Evolutionary conservation across 352 stramenopile genomes (phyloP).

Genomic region (Globisporangium uncinulatum): DNA sequence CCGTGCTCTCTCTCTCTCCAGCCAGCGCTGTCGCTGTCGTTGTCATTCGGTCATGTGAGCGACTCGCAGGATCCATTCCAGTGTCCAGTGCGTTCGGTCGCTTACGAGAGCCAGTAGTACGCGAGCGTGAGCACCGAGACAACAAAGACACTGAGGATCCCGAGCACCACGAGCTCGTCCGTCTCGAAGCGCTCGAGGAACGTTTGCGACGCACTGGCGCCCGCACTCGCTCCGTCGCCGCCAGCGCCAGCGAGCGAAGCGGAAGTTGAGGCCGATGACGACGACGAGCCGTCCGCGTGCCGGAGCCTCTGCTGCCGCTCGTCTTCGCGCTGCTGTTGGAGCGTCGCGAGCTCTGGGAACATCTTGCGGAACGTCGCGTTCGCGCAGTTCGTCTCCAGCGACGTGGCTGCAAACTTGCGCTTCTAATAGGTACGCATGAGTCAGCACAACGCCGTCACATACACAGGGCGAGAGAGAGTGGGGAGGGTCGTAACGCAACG

Average conservation of each 20-base stretch:
- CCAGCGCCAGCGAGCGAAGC: background rate
- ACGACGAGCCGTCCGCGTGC: background rate
- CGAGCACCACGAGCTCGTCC: slow-evolving; percentile 14
- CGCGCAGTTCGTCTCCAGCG: slow-evolving; percentile 77
- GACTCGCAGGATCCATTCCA: background rate
- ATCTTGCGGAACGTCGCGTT: slow-evolving; percentile 80
- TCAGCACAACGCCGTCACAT: background rate
- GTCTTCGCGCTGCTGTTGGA: slow-evolving; percentile 53
- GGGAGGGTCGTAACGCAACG: background rate
- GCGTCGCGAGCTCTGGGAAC: slow-evolving; percentile 85
- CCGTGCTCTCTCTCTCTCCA: background rate
- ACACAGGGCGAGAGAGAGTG: background rate
- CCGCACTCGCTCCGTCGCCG: background rate
- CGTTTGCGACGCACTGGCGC: background rate
- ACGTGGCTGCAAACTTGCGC: slow-evolving; percentile 53
- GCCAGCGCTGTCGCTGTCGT: too few species aligned
- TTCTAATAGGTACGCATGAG: slow-evolving; percentile 32
- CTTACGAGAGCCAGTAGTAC: slow-evolving; percentile 16
- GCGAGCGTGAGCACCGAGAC: slow-evolving; percentile 15
- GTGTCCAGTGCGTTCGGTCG: background rate
- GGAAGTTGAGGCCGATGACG: background rate
- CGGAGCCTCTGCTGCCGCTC: slow-evolving; percentile 32
- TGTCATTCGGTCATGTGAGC: too few species aligned
- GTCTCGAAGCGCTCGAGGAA: slow-evolving; percentile 14
- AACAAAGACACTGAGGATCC: slow-evolving; percentile 12